Conservation (phyloP, 31 red algal genomes). For the Porphyra umbilicalis region DNA sequence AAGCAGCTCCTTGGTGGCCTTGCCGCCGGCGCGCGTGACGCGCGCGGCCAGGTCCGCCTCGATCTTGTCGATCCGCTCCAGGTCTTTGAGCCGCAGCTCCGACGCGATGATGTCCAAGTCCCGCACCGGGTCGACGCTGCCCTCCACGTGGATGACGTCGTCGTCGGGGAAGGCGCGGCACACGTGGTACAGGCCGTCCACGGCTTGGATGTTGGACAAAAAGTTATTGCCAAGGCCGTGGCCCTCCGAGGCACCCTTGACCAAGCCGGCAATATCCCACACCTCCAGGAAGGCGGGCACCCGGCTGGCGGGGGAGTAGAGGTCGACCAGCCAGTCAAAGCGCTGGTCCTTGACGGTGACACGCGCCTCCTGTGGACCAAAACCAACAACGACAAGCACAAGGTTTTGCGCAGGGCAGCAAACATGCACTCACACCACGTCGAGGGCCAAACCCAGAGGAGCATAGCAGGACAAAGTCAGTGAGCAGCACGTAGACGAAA, state of each 20-base stretch:
- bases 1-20: constrained; percentile 79
- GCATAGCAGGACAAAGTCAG: too few relatives aligned
- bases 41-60: constrained; percentile 62
- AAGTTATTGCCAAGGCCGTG: constrained; percentile 98
- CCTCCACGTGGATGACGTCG: constrained; percentile 95
- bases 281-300: constrained; percentile 85
- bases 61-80: constrained; percentile 56
- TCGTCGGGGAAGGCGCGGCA: constrained; percentile 88
- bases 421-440: too few relatives aligned
- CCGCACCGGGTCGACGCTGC: constrained; percentile 78
- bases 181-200: constrained; percentile 95
- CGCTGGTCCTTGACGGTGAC: constrained; percentile 87
- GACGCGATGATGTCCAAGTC: constrained; percentile 85
- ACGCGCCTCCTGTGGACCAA: constrained; percentile 76
- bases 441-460: too few relatives aligned
- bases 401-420: too few relatives aligned
- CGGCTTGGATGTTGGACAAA: constrained; percentile 90
- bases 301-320: constrained; percentile 55
- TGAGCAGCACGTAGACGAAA: too few relatives aligned
- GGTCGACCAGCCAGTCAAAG: constrained; percentile 81
- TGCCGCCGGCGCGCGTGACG: constrained; percentile 69
- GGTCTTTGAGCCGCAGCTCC: constrained; percentile 90
- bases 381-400: too few relatives aligned
- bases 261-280: constrained; percentile 97
- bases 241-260: constrained; percentile 86